Conservation (phyloP, 345 rosid genomes). For the Raphanus sativus region DNA sequence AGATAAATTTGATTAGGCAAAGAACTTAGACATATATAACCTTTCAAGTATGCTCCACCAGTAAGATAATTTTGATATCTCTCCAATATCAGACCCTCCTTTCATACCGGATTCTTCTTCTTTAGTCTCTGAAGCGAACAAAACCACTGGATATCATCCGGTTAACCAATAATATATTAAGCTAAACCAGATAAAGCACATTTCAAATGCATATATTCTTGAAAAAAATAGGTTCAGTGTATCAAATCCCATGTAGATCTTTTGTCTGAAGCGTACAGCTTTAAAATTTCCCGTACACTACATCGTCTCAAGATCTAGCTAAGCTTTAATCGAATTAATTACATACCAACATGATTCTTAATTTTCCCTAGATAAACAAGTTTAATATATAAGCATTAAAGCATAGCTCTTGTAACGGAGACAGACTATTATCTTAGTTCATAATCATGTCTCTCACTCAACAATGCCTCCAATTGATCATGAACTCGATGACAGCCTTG, state of each 20-base stretch:
- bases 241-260: slow-evolving; percentile 28
- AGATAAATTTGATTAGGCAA: not conserved
- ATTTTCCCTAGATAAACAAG: slow-evolving; percentile 5
- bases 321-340: not conserved
- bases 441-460: slow-evolving; percentile 32
- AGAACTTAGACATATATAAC: not conserved
- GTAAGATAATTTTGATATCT: not conserved
- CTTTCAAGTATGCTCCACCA: not conserved
- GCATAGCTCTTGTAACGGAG: slow-evolving; percentile 16
- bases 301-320: not conserved
- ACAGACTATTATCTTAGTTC: slow-evolving; percentile 24
- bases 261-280: slow-evolving; percentile 21
- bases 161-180: not conserved
- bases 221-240: slow-evolving; percentile 15
- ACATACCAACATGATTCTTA: not conserved
- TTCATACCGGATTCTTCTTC: not conserved
- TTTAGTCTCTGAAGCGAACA: not conserved
- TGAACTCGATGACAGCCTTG: slow-evolving; percentile 24
- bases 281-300: slow-evolving; percentile 19
- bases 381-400: not conserved
- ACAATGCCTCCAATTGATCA: slow-evolving; percentile 13
- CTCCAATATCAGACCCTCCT: not conserved
- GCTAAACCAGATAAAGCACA: not conserved
- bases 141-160: not conserved
- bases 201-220: not conserved